phyloP scores from a whole-genome alignment of 352 stramenopile genomes.

The Pythium aristosporum region DNA sequence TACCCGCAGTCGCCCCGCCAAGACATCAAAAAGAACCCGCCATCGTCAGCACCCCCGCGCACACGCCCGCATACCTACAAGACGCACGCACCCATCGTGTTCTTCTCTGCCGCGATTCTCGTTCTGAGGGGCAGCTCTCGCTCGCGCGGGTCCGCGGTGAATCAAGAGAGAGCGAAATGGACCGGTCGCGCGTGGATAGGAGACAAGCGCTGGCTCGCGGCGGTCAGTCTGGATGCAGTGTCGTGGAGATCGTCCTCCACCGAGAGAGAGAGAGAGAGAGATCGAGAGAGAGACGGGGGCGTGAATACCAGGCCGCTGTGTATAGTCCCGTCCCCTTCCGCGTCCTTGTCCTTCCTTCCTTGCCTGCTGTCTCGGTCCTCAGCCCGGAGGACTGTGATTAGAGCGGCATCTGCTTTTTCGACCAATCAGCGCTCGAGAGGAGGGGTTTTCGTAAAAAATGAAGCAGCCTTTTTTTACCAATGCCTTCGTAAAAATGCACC shows the following conservation, averaged over 20 bases:
- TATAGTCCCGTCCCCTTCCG: background rate
- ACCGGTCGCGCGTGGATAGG: background rate
- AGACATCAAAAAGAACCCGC: background rate
- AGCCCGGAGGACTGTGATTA: too few relatives aligned
- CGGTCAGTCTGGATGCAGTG: too few relatives aligned
- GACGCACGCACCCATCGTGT: background rate
- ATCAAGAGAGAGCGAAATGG: too few relatives aligned
- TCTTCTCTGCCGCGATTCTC: background rate
- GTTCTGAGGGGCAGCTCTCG: too few relatives aligned
- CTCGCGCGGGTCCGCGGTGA: too few relatives aligned
- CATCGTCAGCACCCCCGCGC: background rate
- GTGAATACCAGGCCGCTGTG: background rate
- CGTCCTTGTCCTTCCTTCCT: background rate
- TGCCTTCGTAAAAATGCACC: too few relatives aligned
- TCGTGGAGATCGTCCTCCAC: background rate
- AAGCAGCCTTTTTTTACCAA: too few relatives aligned
- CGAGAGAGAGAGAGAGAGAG: background rate
- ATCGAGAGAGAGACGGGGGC: background rate
- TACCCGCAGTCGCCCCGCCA: background rate
- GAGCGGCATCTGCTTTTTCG: background rate
- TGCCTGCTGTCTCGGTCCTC: constrained; percentile 4
- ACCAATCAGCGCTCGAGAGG: constrained; percentile 1
- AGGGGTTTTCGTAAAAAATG: background rate
- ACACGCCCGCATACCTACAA: background rate
- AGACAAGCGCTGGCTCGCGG: background rate